Evolutionary conservation across 345 rosid species (phyloP), one percentile per base, ranked within the genome.

Genomic region (Chamaenerion angustifolium): DNA sequence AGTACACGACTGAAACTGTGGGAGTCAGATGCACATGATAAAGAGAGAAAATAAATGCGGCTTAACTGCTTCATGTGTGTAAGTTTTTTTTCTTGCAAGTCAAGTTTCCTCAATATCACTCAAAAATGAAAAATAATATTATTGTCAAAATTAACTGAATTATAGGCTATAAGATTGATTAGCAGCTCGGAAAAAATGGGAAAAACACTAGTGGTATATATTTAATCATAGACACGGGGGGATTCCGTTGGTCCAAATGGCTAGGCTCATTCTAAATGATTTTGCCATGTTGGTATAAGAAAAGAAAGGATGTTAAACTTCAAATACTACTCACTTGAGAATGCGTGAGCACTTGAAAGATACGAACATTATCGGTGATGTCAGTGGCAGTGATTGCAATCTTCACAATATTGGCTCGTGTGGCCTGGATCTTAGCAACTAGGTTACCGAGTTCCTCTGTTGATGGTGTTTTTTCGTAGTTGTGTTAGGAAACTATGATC

Each of bases 401-500:
- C 66, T 76, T 80, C 49, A 77, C 77, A 15, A 77, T 72, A 48
- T 80, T 77, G 50, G 83, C 87, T 43, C 87, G 75, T 2, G 77
- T 68, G 11, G 81, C 78, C 54, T 74, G 83, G 57, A 77, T 80
- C 46, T n/a, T 62, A 3, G 74, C 83, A n/a, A 64, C 77, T 40
- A 77, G 79, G 57, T 71, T 59, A 23, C 75, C 76, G 13, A 80
- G 49, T 25, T 74, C 79, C 66, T 77, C 79, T 8, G 58, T 54
- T 4, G 79, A 75, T 42, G 81, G 81, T 17, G 81, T 77, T 19
- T 52, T 61, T 52, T 70, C 63, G 42, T 71, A 74, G 52, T 76
- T 74, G 68, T 80, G 83, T n/a, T 80, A 76, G 35, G 87, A 80
- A 66, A 76, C 78, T 21, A 80, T 76, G 55, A 77, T 63, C 54